Base-by-base conservation (phyloP, 1,284 basidiomycete species). In the Heterobasidion irregulare region DNA sequence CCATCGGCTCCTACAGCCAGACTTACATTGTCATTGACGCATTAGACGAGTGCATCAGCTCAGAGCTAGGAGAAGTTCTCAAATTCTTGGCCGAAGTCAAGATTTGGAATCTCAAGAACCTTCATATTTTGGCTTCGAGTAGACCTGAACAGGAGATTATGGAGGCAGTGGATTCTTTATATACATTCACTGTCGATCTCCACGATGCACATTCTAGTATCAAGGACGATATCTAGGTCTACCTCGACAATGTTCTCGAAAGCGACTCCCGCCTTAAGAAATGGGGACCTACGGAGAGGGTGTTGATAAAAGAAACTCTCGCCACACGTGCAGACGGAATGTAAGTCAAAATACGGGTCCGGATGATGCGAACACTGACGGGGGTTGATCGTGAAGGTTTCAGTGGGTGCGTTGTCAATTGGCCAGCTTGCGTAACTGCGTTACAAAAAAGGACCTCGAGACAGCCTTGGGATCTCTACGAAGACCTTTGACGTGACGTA, bases 401-500 rank as follows among this genome's bases (percentile, higher is more conserved):
- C 34, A 44, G 8, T 56, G 50, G 50, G 46, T 33, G 7, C 12
- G 35, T 13, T 53, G 51, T 15, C 50, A 48, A 16, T 45, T 56
- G 4, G 46, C 52, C n/a, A 52, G 18, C 6, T 50, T 56, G 18
- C 50, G 50, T 15, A 26, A 51, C 6, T 52, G 18, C 19, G n/a
- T 12, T 4, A 50, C 55, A 6, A 19, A 8, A 19, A 12, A 16
- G 9, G 36, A 32, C 13, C 47, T 56, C 10, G 7, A 6, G 7
- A 38, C 8, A 6, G 51, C 32, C 26, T 45, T 56, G 2, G 18
- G 47, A 0, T 8, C 7, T 26, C 41, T 57, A 2, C 56, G 1
- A 36, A 54, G 26, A 50, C 56, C 0, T 43, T 57, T 2, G 47
- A 52, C n/a, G 54, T 18, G 47, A 57, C 56, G 8, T 57, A 57